Conservation (phyloP, 176 grass and related monocot genomes). For the Cocos nucifera region DNA sequence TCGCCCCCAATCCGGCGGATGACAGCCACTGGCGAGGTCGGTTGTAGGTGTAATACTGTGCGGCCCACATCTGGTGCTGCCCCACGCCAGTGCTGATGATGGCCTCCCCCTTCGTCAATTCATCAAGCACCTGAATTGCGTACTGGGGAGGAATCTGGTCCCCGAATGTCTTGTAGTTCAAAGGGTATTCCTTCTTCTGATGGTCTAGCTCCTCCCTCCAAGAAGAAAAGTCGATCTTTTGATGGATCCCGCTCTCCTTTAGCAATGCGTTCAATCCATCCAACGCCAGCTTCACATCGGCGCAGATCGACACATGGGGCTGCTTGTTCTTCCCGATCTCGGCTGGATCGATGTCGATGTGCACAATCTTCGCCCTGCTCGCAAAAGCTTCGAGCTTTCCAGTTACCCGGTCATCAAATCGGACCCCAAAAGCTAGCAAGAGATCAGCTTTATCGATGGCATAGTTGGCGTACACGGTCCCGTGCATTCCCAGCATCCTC, state of each 20-base stretch:
- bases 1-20: constrained; percentile 63
- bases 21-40: constrained; percentile 66
- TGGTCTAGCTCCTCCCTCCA: constrained; percentile 68
- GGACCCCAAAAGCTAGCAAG: constrained; percentile 87
- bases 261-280: constrained; percentile 63
- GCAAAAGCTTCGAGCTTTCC: constrained; percentile 98
- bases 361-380: constrained; percentile 90
- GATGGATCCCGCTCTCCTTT: constrained; percentile 22
- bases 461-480: constrained; percentile 88
- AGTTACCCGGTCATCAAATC: constrained; percentile 90
- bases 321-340: constrained; percentile 99
- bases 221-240: constrained; percentile 33
- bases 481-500: constrained; percentile 96
- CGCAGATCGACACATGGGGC: constrained; percentile 89
- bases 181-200: constrained; percentile 64
- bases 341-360: constrained; percentile 95
- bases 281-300: constrained; percentile 61
- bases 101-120: constrained; percentile 63
- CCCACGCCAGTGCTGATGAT: constrained; percentile 85
- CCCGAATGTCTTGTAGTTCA: constrained; percentile 61
- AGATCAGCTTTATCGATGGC: constrained; percentile 85
- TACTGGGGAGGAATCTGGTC: constrained; percentile 68
- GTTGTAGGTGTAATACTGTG: constrained; percentile 80
- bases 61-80: constrained; percentile 97
- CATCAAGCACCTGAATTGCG: constrained; percentile 83